Base-by-base conservation (phyloP, 441 rosid species). In the Lepidium campestre region DNA sequence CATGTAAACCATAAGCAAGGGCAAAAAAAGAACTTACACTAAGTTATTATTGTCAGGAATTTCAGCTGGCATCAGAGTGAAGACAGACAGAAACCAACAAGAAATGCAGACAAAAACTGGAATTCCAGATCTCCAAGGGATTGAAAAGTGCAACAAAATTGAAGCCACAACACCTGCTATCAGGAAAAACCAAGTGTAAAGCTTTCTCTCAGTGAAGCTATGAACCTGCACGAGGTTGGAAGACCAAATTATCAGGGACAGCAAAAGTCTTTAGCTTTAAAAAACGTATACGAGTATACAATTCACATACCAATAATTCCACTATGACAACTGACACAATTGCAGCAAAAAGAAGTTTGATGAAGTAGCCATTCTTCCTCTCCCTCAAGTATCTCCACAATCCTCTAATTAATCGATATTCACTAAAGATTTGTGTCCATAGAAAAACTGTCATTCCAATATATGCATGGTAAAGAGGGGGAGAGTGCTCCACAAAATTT, bases 1-100 rank as follows among this genome's bases (percentile, higher is more conserved):
- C 52, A 29, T 35, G 31, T 32, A 36, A 63, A 61, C 62, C 55
- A 58, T 25, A 46, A 39, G 55, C 63, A 49, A 48, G 68, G 19
- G 68, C 12, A 35, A 45, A 49, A 37, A 74, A 69, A 56, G 17
- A 65, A 80, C 97, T 77, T 81, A 90, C 97, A 93, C 99, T 63
- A 90, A 70, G 57, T 70, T 81, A 79, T 89, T 93, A 66, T 89
- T 87, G 70, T 93, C 96, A 10, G 97, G 99, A 76, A 93, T 93
- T 80, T 93, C 99, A 32, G 97, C 99, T 7, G 96, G 99, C 97
- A 90, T 89, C 81, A 86, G 74, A 52, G 97, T 93, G 71, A 93
- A 90, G 62, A 83, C 71, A 70, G 96, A 90, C 50, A 90, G 62
- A 80, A 84, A 83, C 90, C 93, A 90, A 80, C 93, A 90, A 9